Conservation (phyloP, 352 stramenopile species). For the Globisporangium iwayamae region DNA sequence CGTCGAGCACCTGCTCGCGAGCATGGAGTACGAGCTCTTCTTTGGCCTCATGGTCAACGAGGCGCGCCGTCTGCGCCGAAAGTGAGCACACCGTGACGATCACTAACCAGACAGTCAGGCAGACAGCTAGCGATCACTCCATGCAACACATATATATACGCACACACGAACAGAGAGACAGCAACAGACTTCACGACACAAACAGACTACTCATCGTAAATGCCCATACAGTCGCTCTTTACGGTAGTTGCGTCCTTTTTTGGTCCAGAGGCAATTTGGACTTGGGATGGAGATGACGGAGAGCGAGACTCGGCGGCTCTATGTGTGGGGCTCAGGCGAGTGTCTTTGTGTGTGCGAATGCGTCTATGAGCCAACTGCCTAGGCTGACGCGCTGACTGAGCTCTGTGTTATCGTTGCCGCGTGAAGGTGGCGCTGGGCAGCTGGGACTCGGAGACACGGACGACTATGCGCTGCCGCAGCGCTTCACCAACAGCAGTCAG, state of each 20-base stretch:
- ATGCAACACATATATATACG: background rate
- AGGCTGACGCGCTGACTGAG: background rate
- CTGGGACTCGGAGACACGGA: constrained; percentile 50
- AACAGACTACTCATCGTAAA: too few relatives aligned
- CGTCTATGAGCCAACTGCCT: too few relatives aligned
- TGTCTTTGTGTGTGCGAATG: background rate
- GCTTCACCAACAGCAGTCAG: constrained; percentile 16
- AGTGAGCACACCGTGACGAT: constrained; percentile 24
- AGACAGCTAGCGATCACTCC: background rate
- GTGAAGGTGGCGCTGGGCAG: constrained; percentile 56
- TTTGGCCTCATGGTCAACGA: constrained; percentile 82
- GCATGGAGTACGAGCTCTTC: constrained; percentile 82
- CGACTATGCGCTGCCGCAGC: constrained; percentile 58
- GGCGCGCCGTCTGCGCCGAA: constrained; percentile 53
- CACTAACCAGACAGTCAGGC: background rate
- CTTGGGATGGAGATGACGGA: background rate
- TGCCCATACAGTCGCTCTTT: background rate
- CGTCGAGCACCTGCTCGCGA: constrained; percentile 69
- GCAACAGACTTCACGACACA: background rate
- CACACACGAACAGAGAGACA: background rate
- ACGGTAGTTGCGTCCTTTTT: background rate
- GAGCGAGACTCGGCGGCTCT: background rate
- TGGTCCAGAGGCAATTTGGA: too few relatives aligned
- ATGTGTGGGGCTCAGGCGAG: constrained; percentile 62
- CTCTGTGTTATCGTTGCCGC: background rate